Base-by-base conservation (phyloP, 305 asterid genomes). In the Nicotiana rustica region DNA sequence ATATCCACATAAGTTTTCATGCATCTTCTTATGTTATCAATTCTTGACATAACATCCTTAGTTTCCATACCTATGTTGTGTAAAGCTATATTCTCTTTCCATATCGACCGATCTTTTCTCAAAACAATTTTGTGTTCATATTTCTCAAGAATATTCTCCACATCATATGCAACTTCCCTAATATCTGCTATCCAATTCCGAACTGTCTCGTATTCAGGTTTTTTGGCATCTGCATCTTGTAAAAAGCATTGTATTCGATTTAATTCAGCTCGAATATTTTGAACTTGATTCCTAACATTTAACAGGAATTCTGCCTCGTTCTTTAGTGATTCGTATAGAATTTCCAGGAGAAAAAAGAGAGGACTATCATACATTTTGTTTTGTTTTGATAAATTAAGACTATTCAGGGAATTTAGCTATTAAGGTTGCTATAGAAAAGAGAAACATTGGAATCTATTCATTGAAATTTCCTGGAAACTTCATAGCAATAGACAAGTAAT, bases 161-260 rank as follows among this genome's bases (percentile, higher is more conserved):
- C 84, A 25, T 88, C 89, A 38, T 87, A 86, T 10, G 90, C 88
- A 33, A 88, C 86, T 79, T 89, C 91, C 76, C 91, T 80, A 5
- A 91, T 87, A 60, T 91, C 91, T 15, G 80, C 86, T 75, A 91
- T 82, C 90, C 94, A 91, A 18, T 87, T 86, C 2, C 87, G 83
- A 87, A 89, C 79, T 10, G 86, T 86, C 62, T 85, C 90, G 29
- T 89, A 91, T 29, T 77, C 82, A 41, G 85, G 85, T 31, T 86
- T 86, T 15, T 87, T 83, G 41, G 88, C 84, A 44, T 89, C 95
- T 17, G 90, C 93, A 68, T 89, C 87, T 56, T 85, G 86, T 44
- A 89, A 49, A 60, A 91, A 89, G 84, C 91, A 71, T 47, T 84
- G 86, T 81, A 91, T 67, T 33, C 88, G 83, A 12, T 89, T 44